Evolutionary conservation across 208 protist species (phyloP).

Genomic region (Wallacemonas sp.): DNA sequence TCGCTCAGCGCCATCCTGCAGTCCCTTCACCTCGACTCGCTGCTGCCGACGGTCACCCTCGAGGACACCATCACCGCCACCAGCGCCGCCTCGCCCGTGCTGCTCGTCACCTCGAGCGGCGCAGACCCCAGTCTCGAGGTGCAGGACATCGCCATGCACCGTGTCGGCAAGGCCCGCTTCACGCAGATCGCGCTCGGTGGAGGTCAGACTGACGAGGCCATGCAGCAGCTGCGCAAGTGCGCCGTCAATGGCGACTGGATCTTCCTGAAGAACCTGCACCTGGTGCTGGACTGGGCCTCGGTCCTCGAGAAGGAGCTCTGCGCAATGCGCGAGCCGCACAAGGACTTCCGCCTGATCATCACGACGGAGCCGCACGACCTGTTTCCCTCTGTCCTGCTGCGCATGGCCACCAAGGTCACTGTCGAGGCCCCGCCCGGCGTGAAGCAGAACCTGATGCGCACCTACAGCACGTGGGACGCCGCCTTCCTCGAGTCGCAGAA

Average conservation of each 20-base stretch:
- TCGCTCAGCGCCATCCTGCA: constrained; percentile 62
- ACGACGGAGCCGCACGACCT: constrained; percentile 94
- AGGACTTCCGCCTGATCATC: constrained; percentile 95
- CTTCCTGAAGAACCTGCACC: constrained; percentile 97
- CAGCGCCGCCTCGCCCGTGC: constrained; percentile 69
- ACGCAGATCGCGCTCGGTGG: constrained; percentile 95
- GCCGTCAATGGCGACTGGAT: constrained; percentile 91
- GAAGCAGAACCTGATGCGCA: constrained; percentile 95
- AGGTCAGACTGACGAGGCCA: constrained; percentile 91
- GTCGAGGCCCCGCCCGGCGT: constrained; percentile 96
- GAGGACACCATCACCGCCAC: constrained; percentile 62
- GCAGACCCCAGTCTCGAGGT: constrained; percentile 95
- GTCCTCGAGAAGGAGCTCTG: constrained; percentile 93
- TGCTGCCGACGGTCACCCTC: constrained; percentile 71
- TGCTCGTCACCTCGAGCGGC: constrained; percentile 94
- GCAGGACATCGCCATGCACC: constrained; percentile 81
- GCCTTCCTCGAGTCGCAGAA: constrained; percentile 60
- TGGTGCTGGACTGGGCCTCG: constrained; percentile 94
- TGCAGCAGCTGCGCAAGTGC: constrained; percentile 85
- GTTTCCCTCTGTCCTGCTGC: constrained; percentile 95
- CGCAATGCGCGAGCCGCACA: constrained; percentile 77
- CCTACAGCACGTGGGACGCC: constrained; percentile 85
- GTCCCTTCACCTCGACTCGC: constrained; percentile 63
- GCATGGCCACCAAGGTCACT: constrained; percentile 94
- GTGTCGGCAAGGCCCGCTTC: constrained; percentile 80